Conservation (phyloP, 345 rosid genomes). For the Syzygium oleosum region DNA sequence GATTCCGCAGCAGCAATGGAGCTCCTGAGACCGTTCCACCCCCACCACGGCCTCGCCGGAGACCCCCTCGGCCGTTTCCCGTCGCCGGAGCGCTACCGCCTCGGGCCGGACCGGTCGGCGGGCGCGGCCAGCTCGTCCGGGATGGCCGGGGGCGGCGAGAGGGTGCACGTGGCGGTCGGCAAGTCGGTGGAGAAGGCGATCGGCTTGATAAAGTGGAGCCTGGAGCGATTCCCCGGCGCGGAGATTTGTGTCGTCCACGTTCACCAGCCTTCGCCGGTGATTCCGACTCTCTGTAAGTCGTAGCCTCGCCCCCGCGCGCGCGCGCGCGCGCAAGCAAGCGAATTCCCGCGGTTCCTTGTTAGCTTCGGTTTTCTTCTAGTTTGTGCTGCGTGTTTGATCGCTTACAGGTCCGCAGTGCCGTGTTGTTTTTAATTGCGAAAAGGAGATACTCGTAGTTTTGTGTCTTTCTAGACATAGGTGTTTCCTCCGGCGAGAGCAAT, state of each 20-base stretch:
- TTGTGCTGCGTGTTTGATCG: neutral
- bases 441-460: neutral
- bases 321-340: neutral
- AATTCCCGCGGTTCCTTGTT: neutral
- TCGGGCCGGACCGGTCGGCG: neutral
- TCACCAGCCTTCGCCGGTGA: slow-evolving; percentile 50
- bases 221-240: slow-evolving; percentile 19
- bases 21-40: slow-evolving; percentile 17
- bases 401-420: neutral
- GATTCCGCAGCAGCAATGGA: slow-evolving; percentile 17
- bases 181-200: slow-evolving; percentile 34
- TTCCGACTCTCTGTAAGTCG: slow-evolving; percentile 48
- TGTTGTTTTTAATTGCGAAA: neutral
- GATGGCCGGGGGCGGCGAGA: slow-evolving; percentile 16
- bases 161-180: slow-evolving; percentile 57
- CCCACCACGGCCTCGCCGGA: slow-evolving; percentile 7
- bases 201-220: slow-evolving; percentile 41
- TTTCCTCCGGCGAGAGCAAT: neutral
- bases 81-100: slow-evolving; percentile 4
- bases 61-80: slow-evolving; percentile 7
- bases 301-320: too few species aligned
- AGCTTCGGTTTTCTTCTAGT: neutral
- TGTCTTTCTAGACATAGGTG: neutral
- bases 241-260: slow-evolving; percentile 54
- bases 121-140: slow-evolving; percentile 16